phyloP scores from a whole-genome alignment of 1,284 basidiomycete species.

The Cronartium ribicola region DNA sequence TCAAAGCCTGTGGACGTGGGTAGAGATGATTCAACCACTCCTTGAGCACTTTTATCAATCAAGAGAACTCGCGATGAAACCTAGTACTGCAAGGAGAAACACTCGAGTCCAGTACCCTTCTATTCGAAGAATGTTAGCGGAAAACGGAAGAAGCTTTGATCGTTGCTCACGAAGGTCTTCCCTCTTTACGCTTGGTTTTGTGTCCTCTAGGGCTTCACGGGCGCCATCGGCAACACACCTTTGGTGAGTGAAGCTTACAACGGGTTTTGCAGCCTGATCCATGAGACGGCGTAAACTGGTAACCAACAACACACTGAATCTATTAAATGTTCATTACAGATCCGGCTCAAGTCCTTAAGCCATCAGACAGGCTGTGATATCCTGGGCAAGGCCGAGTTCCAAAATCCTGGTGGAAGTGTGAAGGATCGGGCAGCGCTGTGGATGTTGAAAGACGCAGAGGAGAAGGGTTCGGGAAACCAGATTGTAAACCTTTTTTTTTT shows the following conservation, averaged over 20 bases:
- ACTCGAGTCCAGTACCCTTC: too few relatives aligned
- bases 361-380: constrained; percentile 83
- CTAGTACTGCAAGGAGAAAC: too few relatives aligned
- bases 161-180: too few relatives aligned
- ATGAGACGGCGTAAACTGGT: not conserved
- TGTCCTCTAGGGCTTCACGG: constrained; percentile 27
- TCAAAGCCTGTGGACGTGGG: not conserved
- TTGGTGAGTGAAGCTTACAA: constrained; percentile 2
- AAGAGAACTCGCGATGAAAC: too few relatives aligned
- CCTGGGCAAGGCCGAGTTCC: constrained; percentile 92
- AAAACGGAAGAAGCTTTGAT: too few relatives aligned
- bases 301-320: too few relatives aligned
- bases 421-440: constrained; percentile 96
- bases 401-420: constrained; percentile 97
- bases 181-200: not conserved
- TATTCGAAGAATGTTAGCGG: not conserved
- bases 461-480: constrained; percentile 62
- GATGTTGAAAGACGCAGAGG: constrained; percentile 82
- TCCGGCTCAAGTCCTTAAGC: constrained; percentile 61
- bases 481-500: not conserved
- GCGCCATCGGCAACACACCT: constrained; percentile 35
- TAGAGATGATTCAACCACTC: not conserved
- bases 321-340: constrained; percentile 56
- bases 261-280: not conserved
- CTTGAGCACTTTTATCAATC: not conserved